phyloP scores from a whole-genome alignment of 805 yeast species.

The Starmerella gropengiesseri region DNA sequence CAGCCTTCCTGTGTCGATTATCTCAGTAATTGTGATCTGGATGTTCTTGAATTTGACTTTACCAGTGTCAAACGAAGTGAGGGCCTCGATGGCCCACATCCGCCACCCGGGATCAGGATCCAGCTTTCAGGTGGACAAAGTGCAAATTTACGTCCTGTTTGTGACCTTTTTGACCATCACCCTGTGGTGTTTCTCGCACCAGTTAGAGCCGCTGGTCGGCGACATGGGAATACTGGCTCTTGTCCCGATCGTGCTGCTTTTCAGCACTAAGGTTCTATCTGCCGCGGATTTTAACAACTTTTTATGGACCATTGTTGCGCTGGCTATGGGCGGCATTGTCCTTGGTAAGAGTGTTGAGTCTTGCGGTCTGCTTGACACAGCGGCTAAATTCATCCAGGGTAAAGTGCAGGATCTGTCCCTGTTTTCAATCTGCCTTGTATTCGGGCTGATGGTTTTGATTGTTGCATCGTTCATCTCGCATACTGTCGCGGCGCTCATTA shows the following conservation, averaged over 20 bases:
- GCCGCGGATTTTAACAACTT: constrained; percentile 92
- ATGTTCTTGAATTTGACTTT: constrained; percentile 55
- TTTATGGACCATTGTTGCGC: constrained; percentile 88
- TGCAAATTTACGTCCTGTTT: constrained; percentile 62
- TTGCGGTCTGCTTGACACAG: constrained; percentile 71
- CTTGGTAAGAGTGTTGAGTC: constrained; percentile 90
- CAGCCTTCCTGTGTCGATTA: constrained; percentile 64
- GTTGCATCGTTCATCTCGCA: constrained; percentile 95
- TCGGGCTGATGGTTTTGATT: constrained; percentile 68
- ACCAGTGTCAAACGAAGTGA: constrained; percentile 37
- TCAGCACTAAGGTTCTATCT: constrained; percentile 77
- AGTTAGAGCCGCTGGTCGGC: constrained; percentile 63
- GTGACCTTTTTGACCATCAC: constrained; percentile 65
- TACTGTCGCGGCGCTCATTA: constrained; percentile 91
- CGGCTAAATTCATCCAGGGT: constrained; percentile 58
- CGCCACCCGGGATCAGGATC: constrained; percentile 27
- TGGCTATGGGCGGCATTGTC: constrained; percentile 98
- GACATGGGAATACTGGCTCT: constrained; percentile 96
- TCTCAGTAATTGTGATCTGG: constrained; percentile 64
- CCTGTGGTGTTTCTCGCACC: constrained; percentile 82
- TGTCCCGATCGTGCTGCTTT: constrained; percentile 79
- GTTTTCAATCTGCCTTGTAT: constrained; percentile 61
- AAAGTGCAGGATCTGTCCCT: constrained; percentile 57
- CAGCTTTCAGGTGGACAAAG: constrained; percentile 48
- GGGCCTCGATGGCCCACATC: constrained; percentile 47